Evolutionary conservation across 2,329 filamentous ascomycete species (phyloP), one percentile per base, ranked within the genome.

Genomic region (Aureobasidium subglaciale): DNA sequence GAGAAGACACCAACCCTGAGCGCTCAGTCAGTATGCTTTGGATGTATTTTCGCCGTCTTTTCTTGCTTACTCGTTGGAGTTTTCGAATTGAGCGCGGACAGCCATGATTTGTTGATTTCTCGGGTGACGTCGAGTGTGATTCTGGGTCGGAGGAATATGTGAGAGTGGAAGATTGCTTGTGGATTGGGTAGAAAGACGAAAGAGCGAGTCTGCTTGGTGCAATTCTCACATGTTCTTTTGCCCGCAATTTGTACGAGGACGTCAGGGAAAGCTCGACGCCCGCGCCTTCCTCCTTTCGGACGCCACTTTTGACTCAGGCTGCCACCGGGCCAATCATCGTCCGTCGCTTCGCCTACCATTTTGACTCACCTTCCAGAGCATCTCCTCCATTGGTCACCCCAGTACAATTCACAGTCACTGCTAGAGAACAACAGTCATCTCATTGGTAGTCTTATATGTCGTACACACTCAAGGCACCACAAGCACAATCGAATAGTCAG

Each of bases 1-100:
- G 91, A 77, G 75, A 99, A 99, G 70, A 97, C 93, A 71, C 93
- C 93, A 70, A 99, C 88, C 77, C 91, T 96, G 67, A 13, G 53
- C n/a, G 20, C 18, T 13, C 10, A 15, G 15, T 37, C 9, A 38
- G 46, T 22, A 50, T 50, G 16, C 10, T n/a, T 30, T 32, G 13
- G 13, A 24, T 6, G 57, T 57, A 29, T 49, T 27, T 35, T 20
- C 15, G 53, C 57, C 38, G 30, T 49, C 32, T 34, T 30, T 45
- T 35, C 32, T 45, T 41, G 76, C 85, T 70, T 78, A 92, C 88
- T 93, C 88, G 77, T 92, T 92, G 67, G 87, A 92, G 77, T 91
- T 92, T 75, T 93, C 88, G 71, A 93, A 93, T 71, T 90, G 70
- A 59, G 76, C 76, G 70, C 76, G 75, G 60, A 78, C 75, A 63